A percentile compares a stretch with the other conserved stretches of the same genome.
phyloP scores from a whole-genome alignment of 371 early-diverging fungal genomes.

The Chytridiales sp. region DNA sequence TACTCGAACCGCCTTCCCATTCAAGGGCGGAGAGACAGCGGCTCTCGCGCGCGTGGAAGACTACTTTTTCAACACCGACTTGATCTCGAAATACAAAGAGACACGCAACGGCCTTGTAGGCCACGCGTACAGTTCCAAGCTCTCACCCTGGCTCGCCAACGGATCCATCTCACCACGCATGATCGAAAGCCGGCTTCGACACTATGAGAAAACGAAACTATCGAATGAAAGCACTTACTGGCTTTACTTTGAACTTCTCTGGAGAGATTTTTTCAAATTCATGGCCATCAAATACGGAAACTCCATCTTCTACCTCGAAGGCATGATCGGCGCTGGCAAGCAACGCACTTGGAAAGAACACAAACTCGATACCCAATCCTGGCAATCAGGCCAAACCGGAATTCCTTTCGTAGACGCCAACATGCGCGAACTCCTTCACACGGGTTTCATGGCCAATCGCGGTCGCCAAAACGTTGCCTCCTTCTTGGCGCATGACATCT shows the following conservation, averaged over 20 bases:
- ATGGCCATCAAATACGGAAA: slow-evolving; percentile 20
- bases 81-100: slow-evolving; percentile 39
- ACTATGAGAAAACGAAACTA: slow-evolving; percentile 3
- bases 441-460: slow-evolving; percentile 50
- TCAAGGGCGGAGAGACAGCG: slow-evolving; percentile 42
- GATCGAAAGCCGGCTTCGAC: slow-evolving; percentile 28
- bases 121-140: slow-evolving; percentile 27
- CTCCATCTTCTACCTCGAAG: slow-evolving; percentile 11
- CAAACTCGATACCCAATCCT: slow-evolving; percentile 22
- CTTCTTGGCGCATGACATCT: slow-evolving; percentile 43
- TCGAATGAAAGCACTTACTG: slow-evolving; percentile 29
- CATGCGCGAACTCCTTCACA: slow-evolving; percentile 43
- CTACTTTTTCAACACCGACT: slow-evolving; percentile 34
- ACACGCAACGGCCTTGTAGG: slow-evolving; percentile 52
- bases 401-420: slow-evolving; percentile 50
- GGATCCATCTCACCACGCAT: slow-evolving; percentile 41
- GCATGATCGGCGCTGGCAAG: neutral
- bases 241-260: slow-evolving; percentile 41
- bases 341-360: slow-evolving; percentile 26
- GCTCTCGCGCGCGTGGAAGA: slow-evolving; percentile 36
- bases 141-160: slow-evolving; percentile 40
- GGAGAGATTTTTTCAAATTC: slow-evolving; percentile 48
- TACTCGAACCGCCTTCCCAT: slow-evolving; percentile 40
- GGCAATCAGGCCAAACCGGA: slow-evolving; percentile 46
- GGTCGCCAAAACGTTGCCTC: slow-evolving; percentile 52